These are phyloP conservation scores for Phytophthora kernoviae DNA, from an alignment of 352 stramenopile genomes.

Conservation along the genomic window DNA sequence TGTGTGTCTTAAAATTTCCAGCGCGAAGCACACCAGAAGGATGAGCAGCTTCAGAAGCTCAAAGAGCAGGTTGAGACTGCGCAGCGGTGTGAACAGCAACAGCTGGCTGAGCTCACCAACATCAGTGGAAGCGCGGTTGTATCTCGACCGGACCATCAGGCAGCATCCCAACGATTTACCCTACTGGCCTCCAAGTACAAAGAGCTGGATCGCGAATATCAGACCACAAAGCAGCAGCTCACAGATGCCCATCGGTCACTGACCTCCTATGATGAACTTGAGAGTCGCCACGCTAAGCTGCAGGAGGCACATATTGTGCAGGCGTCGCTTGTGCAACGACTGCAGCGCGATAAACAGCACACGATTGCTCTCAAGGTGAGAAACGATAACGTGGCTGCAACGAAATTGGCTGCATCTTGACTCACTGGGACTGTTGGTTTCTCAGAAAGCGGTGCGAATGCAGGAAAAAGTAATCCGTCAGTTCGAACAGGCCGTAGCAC, in stretches of 20 bases:
- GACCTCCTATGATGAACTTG: slow-evolving; percentile 39
- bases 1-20: slow-evolving; percentile 16
- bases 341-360: slow-evolving; percentile 73
- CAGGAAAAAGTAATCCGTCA: slow-evolving; percentile 85
- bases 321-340: slow-evolving; percentile 61
- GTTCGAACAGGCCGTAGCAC: slow-evolving; percentile 68
- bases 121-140: slow-evolving; percentile 11
- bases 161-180: slow-evolving; percentile 56
- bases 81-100: slow-evolving; percentile 45
- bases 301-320: slow-evolving; percentile 78
- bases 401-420: neutral
- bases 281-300: slow-evolving; percentile 58
- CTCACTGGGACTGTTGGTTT: slow-evolving; percentile 14
- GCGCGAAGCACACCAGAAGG: slow-evolving; percentile 54
- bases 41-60: slow-evolving; percentile 47
- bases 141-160: slow-evolving; percentile 13
- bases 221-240: slow-evolving; percentile 40
- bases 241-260: slow-evolving; percentile 35
- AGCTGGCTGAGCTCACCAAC: slow-evolving; percentile 41
- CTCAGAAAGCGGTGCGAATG: slow-evolving; percentile 66
- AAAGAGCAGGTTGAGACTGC: slow-evolving; percentile 32
- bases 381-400: neutral
- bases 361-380: slow-evolving; percentile 52
- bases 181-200: slow-evolving; percentile 70
- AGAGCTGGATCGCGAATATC: slow-evolving; percentile 54